Evolutionary conservation across 768 basidiomycete genomes (phyloP).

Genomic region (Hericium coralloides): DNA sequence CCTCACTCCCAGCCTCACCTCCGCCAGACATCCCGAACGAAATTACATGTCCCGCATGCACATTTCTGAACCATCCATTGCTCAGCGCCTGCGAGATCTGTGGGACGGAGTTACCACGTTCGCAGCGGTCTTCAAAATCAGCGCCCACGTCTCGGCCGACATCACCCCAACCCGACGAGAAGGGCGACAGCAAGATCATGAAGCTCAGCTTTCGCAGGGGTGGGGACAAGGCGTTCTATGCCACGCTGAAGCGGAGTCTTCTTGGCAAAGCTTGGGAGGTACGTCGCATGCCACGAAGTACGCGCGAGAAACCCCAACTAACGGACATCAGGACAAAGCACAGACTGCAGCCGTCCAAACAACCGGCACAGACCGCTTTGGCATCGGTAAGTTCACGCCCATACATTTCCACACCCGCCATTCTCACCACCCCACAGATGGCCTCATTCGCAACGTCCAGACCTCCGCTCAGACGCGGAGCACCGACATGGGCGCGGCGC

Average conservation of each 20-base stretch:
- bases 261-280: constrained; percentile 74
- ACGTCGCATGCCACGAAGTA: constrained; percentile 3
- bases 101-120: constrained; percentile 49
- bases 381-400: constrained; percentile 37
- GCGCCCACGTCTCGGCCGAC: constrained; percentile 58
- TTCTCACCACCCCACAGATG: constrained; percentile 39
- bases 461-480: constrained; percentile 53
- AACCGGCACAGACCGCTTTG: constrained; percentile 24
- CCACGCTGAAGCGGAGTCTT: constrained; percentile 60
- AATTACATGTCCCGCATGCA: constrained; percentile 78
- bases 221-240: constrained; percentile 79
- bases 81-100: constrained; percentile 82
- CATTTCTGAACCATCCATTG: constrained; percentile 82
- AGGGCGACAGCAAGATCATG: constrained; percentile 40
- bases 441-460: constrained; percentile 73
- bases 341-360: constrained; percentile 1
- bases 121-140: constrained; percentile 31
- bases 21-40: constrained; percentile 13
- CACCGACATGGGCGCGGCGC: constrained; percentile 61
- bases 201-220: constrained; percentile 89
- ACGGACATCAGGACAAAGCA: background rate
- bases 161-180: constrained; percentile 32
- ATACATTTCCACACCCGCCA: background rate
- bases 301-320: no score
- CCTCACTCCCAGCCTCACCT: constrained; percentile 34